Percentiles rank a stretch among this genome's conserved stretches.
phyloP scores from a whole-genome alignment of 805 yeast species.

The Schizosaccharomyces japonicus region DNA sequence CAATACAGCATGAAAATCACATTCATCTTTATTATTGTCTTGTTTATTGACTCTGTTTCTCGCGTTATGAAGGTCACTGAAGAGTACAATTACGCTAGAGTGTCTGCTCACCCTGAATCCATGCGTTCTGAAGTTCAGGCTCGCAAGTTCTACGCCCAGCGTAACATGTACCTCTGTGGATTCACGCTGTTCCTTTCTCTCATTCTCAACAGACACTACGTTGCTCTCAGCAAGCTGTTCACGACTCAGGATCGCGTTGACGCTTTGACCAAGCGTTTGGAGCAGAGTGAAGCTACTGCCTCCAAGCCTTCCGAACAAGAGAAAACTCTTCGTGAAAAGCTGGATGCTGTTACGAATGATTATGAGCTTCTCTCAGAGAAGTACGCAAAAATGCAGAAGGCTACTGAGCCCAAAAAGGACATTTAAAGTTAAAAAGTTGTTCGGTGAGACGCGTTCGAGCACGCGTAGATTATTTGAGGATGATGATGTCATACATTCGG shows the following conservation, averaged over 20 bases:
- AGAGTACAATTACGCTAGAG: constrained; percentile 28
- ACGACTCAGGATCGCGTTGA: constrained; percentile 34
- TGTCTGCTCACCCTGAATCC: constrained; percentile 15
- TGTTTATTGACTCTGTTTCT: constrained; percentile 73
- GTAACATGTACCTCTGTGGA: constrained; percentile 90
- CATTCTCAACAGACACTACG: constrained; percentile 63
- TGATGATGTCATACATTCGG: no score
- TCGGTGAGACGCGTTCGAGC: no score
- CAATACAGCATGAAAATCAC: constrained; percentile 60
- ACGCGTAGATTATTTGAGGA: no score
- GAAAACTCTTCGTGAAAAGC: not conserved
- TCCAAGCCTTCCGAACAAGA: not conserved
- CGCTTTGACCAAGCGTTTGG: constrained; percentile 14
- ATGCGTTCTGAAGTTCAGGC: constrained; percentile 73
- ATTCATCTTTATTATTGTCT: constrained; percentile 55
- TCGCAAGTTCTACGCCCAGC: constrained; percentile 79
- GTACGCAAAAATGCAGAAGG: not conserved
- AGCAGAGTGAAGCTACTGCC: not conserved
- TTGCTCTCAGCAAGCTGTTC: constrained; percentile 50
- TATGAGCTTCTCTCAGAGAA: not conserved
- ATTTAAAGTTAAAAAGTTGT: not conserved
- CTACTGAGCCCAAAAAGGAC: constrained; percentile 2
- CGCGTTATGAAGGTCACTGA: constrained; percentile 42
- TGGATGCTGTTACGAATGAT: not conserved
- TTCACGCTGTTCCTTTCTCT: constrained; percentile 76